phyloP scores from a whole-genome alignment of 805 yeast genomes.

The Saturnispora sekii region DNA sequence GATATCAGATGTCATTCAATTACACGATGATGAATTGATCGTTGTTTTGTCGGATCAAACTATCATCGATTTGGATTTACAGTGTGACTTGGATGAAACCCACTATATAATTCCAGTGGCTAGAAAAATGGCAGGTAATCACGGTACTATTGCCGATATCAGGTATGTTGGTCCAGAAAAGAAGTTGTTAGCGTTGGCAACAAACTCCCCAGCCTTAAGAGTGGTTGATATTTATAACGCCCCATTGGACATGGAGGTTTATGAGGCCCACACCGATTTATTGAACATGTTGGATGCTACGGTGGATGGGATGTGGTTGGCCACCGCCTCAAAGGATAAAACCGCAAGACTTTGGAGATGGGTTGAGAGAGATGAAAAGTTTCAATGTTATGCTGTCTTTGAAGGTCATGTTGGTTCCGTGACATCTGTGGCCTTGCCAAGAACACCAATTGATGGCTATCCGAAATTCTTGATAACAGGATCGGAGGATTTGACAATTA shows the following conservation, averaged over 20 bases:
- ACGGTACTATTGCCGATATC: conserved; percentile 91
- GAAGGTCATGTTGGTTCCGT: conserved; percentile 84
- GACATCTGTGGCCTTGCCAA: conserved; percentile 71
- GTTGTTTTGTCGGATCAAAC: conserved; percentile 81
- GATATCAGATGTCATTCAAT: conserved; percentile 44
- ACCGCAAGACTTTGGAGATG: conserved; percentile 78
- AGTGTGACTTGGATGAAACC: conserved; percentile 21
- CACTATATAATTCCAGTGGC: conserved; percentile 31
- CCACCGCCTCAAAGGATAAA: conserved; percentile 84
- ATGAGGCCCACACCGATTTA: conserved; percentile 79
- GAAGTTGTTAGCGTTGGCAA: conserved; percentile 68
- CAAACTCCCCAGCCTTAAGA: conserved; percentile 85
- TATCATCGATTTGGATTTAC: conserved; percentile 28
- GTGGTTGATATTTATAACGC: conserved; percentile 50
- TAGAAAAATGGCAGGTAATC: conserved; percentile 77
- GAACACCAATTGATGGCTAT: conserved; percentile 30
- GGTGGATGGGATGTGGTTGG: conserved; percentile 78
- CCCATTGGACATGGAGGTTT: conserved; percentile 52
- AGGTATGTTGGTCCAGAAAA: conserved; percentile 59
- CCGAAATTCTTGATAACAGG: conserved; percentile 79
- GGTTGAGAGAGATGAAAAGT: conserved; percentile 32
- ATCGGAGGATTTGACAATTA: conserved; percentile 74
- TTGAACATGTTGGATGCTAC: conserved; percentile 73
- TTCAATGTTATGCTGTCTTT: conserved; percentile 48
- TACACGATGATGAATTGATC: conserved; percentile 29